Conservation (phyloP, 2,329 filamentous ascomycete genomes). For the Stenocarpella maydis region DNA sequence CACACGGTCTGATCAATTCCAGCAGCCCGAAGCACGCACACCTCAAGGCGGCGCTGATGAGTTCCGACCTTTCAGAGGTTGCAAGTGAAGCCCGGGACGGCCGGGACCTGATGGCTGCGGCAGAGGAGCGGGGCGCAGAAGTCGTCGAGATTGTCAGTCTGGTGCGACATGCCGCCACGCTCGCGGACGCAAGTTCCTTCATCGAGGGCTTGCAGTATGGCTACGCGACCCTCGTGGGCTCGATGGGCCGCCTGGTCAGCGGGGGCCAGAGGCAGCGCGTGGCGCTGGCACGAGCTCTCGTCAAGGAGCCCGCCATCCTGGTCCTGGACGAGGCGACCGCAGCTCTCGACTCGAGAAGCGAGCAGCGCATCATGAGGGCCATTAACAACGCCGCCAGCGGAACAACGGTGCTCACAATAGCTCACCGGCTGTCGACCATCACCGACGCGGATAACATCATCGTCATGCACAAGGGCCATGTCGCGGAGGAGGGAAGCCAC, state of each 20-base stretch:
- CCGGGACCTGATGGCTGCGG: slow-evolving; percentile 38
- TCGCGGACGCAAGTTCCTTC: slow-evolving; percentile 66
- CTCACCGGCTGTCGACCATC: slow-evolving; percentile 52
- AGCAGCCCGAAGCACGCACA: slow-evolving; percentile 43
- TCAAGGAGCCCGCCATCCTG: slow-evolving; percentile 64
- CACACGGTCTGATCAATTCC: slow-evolving; percentile 50
- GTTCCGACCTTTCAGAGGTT: slow-evolving; percentile 54
- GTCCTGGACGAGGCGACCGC: slow-evolving; percentile 70
- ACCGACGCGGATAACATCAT: slow-evolving; percentile 66
- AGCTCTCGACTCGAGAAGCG: slow-evolving; percentile 65
- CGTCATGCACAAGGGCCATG: slow-evolving; percentile 46
- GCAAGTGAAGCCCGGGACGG: slow-evolving; percentile 43
- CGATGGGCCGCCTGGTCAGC: slow-evolving; percentile 61
- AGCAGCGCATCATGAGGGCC: slow-evolving; percentile 60
- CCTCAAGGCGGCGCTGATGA: slow-evolving; percentile 50
- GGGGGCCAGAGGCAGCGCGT: slow-evolving; percentile 69
- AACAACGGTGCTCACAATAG: slow-evolving; percentile 68
- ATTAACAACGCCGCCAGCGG: slow-evolving; percentile 53
- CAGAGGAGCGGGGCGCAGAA: slow-evolving; percentile 35
- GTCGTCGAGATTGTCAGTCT: slow-evolving; percentile 54
- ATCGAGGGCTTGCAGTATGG: slow-evolving; percentile 63
- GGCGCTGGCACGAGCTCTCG: slow-evolving; percentile 64
- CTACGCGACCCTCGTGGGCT: slow-evolving; percentile 61
- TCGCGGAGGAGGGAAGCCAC: slow-evolving; percentile 46
- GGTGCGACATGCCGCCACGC: slow-evolving; percentile 55